phyloP scores from a whole-genome alignment of 129 eudicot species.

The Glebionis coronaria region DNA sequence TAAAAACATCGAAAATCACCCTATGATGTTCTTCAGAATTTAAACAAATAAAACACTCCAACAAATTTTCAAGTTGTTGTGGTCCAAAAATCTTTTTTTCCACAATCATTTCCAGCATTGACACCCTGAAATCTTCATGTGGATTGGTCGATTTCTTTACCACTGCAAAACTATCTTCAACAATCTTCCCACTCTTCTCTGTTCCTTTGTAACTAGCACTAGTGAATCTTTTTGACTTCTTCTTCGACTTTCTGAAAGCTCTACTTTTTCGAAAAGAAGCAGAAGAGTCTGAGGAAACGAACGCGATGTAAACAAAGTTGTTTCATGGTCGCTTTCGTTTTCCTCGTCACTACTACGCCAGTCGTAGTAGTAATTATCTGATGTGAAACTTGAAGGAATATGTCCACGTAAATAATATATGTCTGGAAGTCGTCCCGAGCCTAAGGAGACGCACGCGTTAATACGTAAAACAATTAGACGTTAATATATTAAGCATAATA shows the following conservation, averaged over 20 bases:
- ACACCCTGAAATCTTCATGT: constrained; percentile 66
- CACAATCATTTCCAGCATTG: constrained; percentile 95
- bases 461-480: no score
- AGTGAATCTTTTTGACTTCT: no score
- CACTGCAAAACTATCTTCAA: constrained; percentile 47
- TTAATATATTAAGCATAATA: no score
- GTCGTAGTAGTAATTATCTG: constrained; percentile 34
- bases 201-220: no score
- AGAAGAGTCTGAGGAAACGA: constrained; percentile 44
- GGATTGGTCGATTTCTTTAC: constrained; percentile 77
- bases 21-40: constrained; percentile 65
- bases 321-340: constrained; percentile 11
- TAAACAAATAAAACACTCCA: constrained; percentile 56
- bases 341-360: constrained; percentile 51
- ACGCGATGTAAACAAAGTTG: constrained; percentile 45
- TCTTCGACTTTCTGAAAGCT: no score
- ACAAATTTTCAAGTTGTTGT: constrained; percentile 55
- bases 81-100: constrained; percentile 65
- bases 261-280: no score
- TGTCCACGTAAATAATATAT: no score
- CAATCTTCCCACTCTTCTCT: constrained; percentile 7
- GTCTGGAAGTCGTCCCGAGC: no score
- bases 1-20: constrained; percentile 58
- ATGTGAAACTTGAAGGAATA: constrained; percentile 33
- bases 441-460: no score